Evolutionary conservation across 2,329 filamentous ascomycete species (phyloP), one percentile per base, ranked within the genome.

Genomic region (Penicillium sp.): DNA sequence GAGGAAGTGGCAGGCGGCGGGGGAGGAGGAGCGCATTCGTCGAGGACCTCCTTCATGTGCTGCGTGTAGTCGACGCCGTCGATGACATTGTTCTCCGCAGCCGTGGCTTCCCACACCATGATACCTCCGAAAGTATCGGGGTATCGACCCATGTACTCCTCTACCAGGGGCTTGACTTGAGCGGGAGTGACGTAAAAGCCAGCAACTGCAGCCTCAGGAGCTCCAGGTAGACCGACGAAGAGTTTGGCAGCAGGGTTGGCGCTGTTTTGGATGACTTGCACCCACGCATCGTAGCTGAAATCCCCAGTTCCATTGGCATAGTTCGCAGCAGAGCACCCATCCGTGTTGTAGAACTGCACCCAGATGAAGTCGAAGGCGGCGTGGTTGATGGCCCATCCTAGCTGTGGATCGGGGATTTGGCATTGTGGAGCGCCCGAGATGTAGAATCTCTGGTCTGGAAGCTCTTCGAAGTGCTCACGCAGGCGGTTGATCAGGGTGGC

Each of bases 61-160:
- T 67, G 61, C 2, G 67, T 63, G 58, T 74, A 79, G 14, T 63
- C 60, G 32, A 64, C 51, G n/a, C 59, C 67, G 39, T 71, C 65
- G 38, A 70, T 64, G 10, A 59, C 39, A 52, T 78, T 78, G 36
- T 63, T 62, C 9, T 67, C 58, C n/a, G 70, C 70, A 8, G 66
- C 65, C 1, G 73, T 76, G 4, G 76, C 74, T 36, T 80, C 77
- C 75, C 75, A 81, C 4, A 81, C 57, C 77, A 80, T 81, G 27
- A 79, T 65, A 62, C 79, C 79, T 27, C 76, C 78, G 48, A 81
- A 81, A 2, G 59, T 62, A 15, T 63, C 40, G 1, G 65, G 59
- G 43, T 68, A 64, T 15, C 63, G 55, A 11, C 54, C 55, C 45
- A 67, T 67, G 46, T 70, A 74, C 28, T 60, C 51, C n/a, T 60